Evolutionary conservation across 2,329 filamentous ascomycete species (phyloP), one percentile per base, ranked within the genome.

Genomic region (Nannizziopsis arthrosporioides): DNA sequence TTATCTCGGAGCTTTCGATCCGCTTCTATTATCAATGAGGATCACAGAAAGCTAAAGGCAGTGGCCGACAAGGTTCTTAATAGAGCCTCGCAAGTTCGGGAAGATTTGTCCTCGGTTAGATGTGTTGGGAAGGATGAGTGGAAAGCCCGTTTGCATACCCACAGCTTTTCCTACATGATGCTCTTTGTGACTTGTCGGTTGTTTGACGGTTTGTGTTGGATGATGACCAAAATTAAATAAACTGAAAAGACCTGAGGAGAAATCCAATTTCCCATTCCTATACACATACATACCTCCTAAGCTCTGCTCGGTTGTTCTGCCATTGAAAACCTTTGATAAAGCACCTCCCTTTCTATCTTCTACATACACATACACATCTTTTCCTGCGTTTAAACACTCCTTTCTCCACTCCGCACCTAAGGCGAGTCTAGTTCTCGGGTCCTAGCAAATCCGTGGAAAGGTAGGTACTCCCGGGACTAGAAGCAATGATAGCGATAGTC

Each of bases 241-340:
- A 69, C 63, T 68, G 62, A 68, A 67, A 68, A 68, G 65, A 68
- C 64, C 67, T 69, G 67, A 69, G 65, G 66, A 68, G 36, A 40
- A 31, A 11, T 17, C 14, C n/a, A 42, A 7, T 4, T 14, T 15
- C 22, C 10, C 19, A 42, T 27, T 2, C 30, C 10, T 14, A 14
- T 37, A 8, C n/a, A n/a, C n/a, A 7, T 17, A 14, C 35, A 11
- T 37, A 15, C n/a, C n/a, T n/a, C 12, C 6, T 37, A 6, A 37
- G 9, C 17, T 14, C 10, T 8, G 14, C 6, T 17, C 35, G 7
- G 12, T 11, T 36, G 12, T 36, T 36, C 34, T 14, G 15, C 11
- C 34, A 36, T 5, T n/a, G n/a, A 27, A 3, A 27, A 27, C 22
- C 22, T 27, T 27, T 3, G 22, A 27, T 7, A 27, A 4, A 3